phyloP scores from a whole-genome alignment of 371 early-diverging fungal genomes.

The Scutellospora calospora region DNA sequence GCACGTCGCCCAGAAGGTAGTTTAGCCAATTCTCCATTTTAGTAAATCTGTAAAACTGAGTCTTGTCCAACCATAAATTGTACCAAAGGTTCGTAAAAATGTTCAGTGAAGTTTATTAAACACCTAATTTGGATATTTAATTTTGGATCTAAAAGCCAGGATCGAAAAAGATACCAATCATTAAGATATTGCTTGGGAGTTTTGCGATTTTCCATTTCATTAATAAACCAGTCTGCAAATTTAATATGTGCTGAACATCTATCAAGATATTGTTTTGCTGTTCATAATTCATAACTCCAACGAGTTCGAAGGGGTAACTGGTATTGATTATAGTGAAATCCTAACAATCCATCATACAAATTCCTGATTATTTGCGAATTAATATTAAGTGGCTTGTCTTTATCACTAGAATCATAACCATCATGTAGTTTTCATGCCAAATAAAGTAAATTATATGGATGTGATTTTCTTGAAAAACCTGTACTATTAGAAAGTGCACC shows the following conservation, averaged over 20 bases:
- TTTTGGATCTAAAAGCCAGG: not conserved
- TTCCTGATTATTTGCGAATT: not conserved
- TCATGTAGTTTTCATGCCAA: not conserved
- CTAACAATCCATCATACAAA: not conserved
- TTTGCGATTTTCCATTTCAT: constrained; percentile 22
- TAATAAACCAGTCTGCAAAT: constrained; percentile 7
- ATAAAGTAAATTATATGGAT: constrained; percentile 25
- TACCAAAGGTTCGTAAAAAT: not conserved
- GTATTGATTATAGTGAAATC: constrained; percentile 1
- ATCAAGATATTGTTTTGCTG: constrained; percentile 16
- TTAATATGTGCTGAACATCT: not conserved
- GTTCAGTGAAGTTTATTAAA: not conserved
- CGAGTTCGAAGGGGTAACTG: not conserved
- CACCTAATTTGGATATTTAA: not conserved
- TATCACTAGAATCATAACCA: not conserved
- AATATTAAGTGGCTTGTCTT: not conserved
- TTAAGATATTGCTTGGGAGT: not conserved
- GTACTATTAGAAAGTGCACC: not conserved
- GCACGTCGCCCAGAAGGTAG: not conserved
- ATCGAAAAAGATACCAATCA: not conserved
- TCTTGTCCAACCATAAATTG: not conserved
- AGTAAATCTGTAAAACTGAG: not conserved
- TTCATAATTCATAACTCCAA: constrained; percentile 6
- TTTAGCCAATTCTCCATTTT: not conserved
- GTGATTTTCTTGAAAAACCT: not conserved